Evolutionary conservation across 768 basidiomycete genomes (phyloP), one percentile per base, ranked within the genome.

Genomic region (Terana coerulea): DNA sequence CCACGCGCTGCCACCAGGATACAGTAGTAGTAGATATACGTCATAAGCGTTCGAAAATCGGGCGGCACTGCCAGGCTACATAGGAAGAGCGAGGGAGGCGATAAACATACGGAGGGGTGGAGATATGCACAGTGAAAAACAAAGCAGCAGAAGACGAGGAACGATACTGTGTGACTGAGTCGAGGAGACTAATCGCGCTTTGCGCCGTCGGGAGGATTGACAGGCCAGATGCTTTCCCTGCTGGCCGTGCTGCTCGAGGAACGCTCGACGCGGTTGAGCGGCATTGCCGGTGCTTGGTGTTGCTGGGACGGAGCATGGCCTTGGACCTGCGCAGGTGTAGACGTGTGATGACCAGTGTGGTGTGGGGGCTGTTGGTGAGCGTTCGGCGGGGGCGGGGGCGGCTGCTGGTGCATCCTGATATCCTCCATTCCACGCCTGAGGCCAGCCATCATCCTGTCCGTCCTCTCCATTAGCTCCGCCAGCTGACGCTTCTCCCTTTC

Each of bases 381-480:
- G n/a, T 43, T 25, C 8, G 8, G 8, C 10, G 42, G 26, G 9
- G 24, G 42, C 15, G 42, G 42, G 39, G 25, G 41, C 26, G 59
- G 62, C 40, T 59, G 69, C 44, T 65, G 57, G 31, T 56, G 57
- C 37, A 58, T 76, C 58, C 79, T 72, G 79, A 88, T 82, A 64
- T 91, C 88, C 49, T 91, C 89, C 59, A 92, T 72, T 21, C 82
- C 86, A 58, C 83, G 76, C 72, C 82, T 82, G 63, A 92, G 71
- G 21, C 83, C 81, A 31, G 70, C 75, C 76, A 92, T 81, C 70
- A 92, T 67, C 64, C 77, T 69, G 48, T 91, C 86, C 59, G 89
- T 92, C 69, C 75, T 79, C 57, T 83, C 78, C 52, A 90, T 67
- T 80, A 92, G 75, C 63, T 88, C 88, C 67, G 89, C 79, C 70